Conservation (phyloP, 805 yeast species). For the Metschnikowia orientalis region DNA sequence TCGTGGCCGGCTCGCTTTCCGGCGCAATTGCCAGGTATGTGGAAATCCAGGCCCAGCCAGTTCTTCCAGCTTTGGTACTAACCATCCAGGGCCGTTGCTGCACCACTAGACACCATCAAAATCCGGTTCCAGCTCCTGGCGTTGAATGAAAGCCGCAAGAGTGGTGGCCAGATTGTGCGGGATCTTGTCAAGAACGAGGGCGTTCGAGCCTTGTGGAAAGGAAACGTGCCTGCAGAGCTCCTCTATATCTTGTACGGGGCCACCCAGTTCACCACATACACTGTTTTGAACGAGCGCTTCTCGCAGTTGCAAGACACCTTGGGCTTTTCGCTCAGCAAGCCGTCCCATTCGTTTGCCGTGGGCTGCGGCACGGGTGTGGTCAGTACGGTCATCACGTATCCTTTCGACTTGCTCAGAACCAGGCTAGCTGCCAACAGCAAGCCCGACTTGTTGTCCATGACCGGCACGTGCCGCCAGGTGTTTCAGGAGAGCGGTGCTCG, state of each 20-base stretch:
- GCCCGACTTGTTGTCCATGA: slow-evolving; percentile 36
- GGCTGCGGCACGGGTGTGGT: slow-evolving; percentile 77
- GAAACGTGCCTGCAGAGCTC: slow-evolving; percentile 86
- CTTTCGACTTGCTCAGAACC: slow-evolving; percentile 86
- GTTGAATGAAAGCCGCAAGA: slow-evolving; percentile 5
- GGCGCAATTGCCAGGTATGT: slow-evolving; percentile 41
- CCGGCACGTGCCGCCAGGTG: slow-evolving; percentile 24
- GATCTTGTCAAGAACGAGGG: slow-evolving; percentile 62
- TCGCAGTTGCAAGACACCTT: slow-evolving; percentile 22
- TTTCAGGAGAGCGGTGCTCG: slow-evolving; percentile 29
- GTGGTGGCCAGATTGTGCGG: slow-evolving; percentile 35
- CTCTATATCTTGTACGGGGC: slow-evolving; percentile 86
- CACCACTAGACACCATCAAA: slow-evolving; percentile 78
- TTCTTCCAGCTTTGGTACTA: slow-evolving; percentile 14
- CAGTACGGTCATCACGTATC: slow-evolving; percentile 76
- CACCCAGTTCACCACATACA: slow-evolving; percentile 72
- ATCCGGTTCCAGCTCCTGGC: slow-evolving; percentile 66
- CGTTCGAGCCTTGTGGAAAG: slow-evolving; percentile 82
- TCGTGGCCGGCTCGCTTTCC: slow-evolving; percentile 58
- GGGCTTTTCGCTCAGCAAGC: slow-evolving; percentile 25
- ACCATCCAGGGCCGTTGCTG: slow-evolving; percentile 49
- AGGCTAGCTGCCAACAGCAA: slow-evolving; percentile 65
- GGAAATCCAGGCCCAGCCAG: neutral
- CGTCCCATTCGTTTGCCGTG: slow-evolving; percentile 47
- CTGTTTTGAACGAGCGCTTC: slow-evolving; percentile 48